Base-by-base conservation (phyloP, 2,329 filamentous ascomycete genomes). In the Colletotrichum spinosum region DNA sequence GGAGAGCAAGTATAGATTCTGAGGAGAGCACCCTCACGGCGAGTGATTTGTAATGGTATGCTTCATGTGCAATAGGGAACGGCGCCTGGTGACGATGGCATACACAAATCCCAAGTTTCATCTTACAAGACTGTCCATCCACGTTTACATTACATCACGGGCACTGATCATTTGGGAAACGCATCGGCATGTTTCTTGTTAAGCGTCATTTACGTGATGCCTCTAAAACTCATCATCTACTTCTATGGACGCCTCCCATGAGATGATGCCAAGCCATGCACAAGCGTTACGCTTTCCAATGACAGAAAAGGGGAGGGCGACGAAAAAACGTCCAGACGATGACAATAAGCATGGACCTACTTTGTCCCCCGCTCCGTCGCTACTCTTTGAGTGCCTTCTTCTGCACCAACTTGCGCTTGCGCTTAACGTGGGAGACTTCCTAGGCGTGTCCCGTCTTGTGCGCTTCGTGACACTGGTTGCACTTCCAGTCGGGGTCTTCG, bases 1-100 rank as follows among this genome's bases (percentile, higher is more conserved):
- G 76, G 84, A 85, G 70, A 75, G 77, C 69, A 85, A 85, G 74
- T 84, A 85, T 69, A 78, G 80, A 70, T 84, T 83, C 62, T 85
- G 78, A 70, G 38, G 38, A 4, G 4, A 17, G 12, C 13, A 10
- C 9, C 12, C 17, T 10, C 25, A 35, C 17, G 8, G 10, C 34
- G 25, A 35, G 38, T 49, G 25, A 11, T 49, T n/a, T 62, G 58
- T 65, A 61, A 61, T 62, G 58, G 58, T 65, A 56, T 37, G 51
- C 50, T 41, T 35, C 15, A 35, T 63, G 25, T 53, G 60, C 60
- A 53, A 59, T 63, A 63, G 46, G 55, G 35, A 53, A 50, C 48
- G 60, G 60, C 55, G 60, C 55, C 50, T 8, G 53, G 53, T 25
- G 25, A 25, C 25, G 49, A 55, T 59, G 41, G 60, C 60, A 59